Conservation (phyloP, 768 basidiomycete genomes). For the Boletus eberwhitei region DNA sequence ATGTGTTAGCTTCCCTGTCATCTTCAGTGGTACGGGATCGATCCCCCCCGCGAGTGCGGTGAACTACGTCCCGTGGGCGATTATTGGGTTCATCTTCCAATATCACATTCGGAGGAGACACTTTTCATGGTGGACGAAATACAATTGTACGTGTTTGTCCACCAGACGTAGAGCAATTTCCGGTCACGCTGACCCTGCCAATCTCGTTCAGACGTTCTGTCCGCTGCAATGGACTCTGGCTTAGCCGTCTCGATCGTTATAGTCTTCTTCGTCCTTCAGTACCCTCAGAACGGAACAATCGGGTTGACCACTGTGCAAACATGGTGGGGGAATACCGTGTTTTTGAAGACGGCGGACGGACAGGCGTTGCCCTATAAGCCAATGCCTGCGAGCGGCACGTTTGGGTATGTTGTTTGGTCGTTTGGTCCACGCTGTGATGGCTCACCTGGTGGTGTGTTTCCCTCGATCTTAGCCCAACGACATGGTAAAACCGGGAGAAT, state of each 20-base stretch:
- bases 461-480: constrained; percentile 5
- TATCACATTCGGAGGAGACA: constrained; percentile 55
- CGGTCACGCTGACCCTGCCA: constrained; percentile 14
- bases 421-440: neutral
- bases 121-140: constrained; percentile 69
- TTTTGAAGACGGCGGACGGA: constrained; percentile 22
- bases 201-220: constrained; percentile 50
- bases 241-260: constrained; percentile 53
- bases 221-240: constrained; percentile 71
- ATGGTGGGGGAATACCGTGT: constrained; percentile 72
- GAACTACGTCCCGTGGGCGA: constrained; percentile 66
- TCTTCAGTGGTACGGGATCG: constrained; percentile 54
- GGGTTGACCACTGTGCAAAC: constrained; percentile 47
- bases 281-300: constrained; percentile 58
- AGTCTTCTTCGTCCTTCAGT: constrained; percentile 65
- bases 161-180: neutral
- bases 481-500: constrained; percentile 1
- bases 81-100: constrained; percentile 66
- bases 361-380: constrained; percentile 7
- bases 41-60: constrained; percentile 67
- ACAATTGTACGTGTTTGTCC: constrained; percentile 31
- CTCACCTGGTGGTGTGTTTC: neutral
- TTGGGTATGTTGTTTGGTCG: constrained; percentile 23
- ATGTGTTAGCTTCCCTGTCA: constrained; percentile 37
- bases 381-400: constrained; percentile 16